Percentiles rank a stretch among this genome's conserved stretches.
Conservation (phyloP, 1,284 basidiomycete genomes). For the Trichosporon faecale region DNA sequence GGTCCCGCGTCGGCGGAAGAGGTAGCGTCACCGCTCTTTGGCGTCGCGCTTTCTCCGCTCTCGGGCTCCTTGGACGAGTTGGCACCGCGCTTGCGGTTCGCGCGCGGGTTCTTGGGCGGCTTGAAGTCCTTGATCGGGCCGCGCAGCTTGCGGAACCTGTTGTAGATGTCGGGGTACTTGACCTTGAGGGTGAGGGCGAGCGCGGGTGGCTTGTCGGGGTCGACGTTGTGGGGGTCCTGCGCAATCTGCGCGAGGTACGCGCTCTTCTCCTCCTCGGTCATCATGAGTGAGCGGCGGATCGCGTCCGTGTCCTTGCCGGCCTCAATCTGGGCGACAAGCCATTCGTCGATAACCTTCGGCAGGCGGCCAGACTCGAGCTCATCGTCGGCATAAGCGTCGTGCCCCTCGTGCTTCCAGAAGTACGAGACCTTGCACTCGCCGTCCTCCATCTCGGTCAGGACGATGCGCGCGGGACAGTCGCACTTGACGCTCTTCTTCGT, state of each 20-base stretch:
- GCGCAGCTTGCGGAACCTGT: conserved; percentile 47
- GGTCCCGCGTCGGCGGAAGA: background rate
- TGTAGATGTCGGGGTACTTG: conserved; percentile 51
- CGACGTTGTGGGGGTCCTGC: conserved; percentile 36
- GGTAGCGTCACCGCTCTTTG: background rate
- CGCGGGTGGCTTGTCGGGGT: conserved; percentile 41
- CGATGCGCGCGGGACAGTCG: conserved; percentile 43
- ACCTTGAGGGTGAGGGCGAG: conserved; percentile 41
- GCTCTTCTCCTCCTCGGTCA: conserved; percentile 42
- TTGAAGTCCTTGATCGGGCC: conserved; percentile 45
- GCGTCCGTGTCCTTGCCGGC: conserved; percentile 42
- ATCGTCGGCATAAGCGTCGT: conserved; percentile 44
- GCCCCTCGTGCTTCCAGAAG: conserved; percentile 48
- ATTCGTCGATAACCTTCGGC: conserved; percentile 46
- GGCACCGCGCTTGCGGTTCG: conserved; percentile 14
- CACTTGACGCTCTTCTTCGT: conserved; percentile 51
- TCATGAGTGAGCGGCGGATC: conserved; percentile 39
- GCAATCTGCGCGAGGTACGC: conserved; percentile 38
- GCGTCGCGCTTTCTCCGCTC: background rate
- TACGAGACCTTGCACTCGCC: conserved; percentile 43
- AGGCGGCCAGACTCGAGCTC: conserved; percentile 41
- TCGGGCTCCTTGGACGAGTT: conserved; percentile 10
- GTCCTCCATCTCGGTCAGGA: conserved; percentile 43
- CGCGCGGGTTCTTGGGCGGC: conserved; percentile 29
- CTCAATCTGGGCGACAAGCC: conserved; percentile 44